Base-by-base conservation (phyloP, 176 grass and related monocot species). In the Phragmites australis region DNA sequence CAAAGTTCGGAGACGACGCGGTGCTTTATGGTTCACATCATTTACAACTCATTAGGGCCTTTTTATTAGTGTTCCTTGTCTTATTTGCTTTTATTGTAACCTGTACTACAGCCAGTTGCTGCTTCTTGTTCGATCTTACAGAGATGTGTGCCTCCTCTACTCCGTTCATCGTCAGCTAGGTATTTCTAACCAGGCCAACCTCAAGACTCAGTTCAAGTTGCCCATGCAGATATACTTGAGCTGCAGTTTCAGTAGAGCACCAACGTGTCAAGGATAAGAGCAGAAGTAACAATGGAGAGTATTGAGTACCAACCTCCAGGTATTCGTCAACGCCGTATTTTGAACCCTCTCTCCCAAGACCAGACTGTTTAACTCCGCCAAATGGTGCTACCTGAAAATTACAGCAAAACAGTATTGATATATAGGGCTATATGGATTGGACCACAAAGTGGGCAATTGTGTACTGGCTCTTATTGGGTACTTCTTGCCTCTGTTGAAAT, bases 211-310 rank as follows among this genome's bases (percentile, higher is more conserved):
- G 65, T 75, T 86, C 75, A 94, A 70, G 81, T 93, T 93, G 7
- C 92, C 96, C 82, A 99, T 89, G 86, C 96, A 99, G 34, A 99
- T 83, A 56, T 99, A 99, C 89, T 99, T 99, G 21, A 99, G 75
- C 96, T 99, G 82, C 77, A 89, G 71, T 68, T 60, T 34, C 64
- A 66, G 30, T n/a, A 13, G 56, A 31, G 39, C 23, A 61, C 32
- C 48, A 16, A 41, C 29, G 65, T 44, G 73, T 72, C 30, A 78
- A 9, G 45, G 65, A 23, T 34, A 15, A 5, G 5, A 87, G 32
- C 1, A 29, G 15, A 41, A n/a, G 52, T 45, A 43, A 44, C 26
- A 73, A 23, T n/a, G 31, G 18, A 70, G 56, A 72, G 5, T 32
- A 57, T 32, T 56, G 43, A 8, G 37, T 74, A 78, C 90, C 50